Base-by-base conservation (phyloP, 2,329 filamentous ascomycete genomes). In the Exophiala calicioides region DNA sequence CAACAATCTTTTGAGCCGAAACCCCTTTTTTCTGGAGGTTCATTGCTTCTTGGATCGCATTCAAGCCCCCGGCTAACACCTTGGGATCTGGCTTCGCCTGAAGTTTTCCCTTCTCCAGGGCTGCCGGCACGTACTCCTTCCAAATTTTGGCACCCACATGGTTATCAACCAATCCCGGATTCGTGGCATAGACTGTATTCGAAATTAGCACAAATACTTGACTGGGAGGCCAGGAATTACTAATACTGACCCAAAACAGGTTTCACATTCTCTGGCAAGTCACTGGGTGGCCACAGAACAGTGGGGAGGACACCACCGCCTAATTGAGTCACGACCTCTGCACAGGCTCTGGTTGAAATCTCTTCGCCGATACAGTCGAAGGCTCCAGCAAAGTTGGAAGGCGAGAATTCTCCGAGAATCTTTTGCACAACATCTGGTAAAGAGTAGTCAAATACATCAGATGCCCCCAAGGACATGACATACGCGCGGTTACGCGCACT, bases 391-490 rank as follows among this genome's bases (percentile, higher is more conserved):
- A 44, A 34, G 1, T 34, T 20, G 0, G 26, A 35, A 13, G 34
- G 39, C 26, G 32, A 8, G 21, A 53, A 38, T 16, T 41, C 49
- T 19, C 36, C 40, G 5, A 46, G 30, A 19, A 58, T 31, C 9
- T 46, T 33, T 1, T 42, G 37, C 12, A 50, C 43, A 46, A 50
- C 15, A 10, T 33, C 44, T 16, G 47, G 33, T 2, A 33, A 42
- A 5, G 63, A 64, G 56, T 76, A 75, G 50, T 76, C 73, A 33
- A 74, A 71, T 1, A 68, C 68, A 1, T 64, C 50, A 13, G 41
- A 41, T 3, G 62, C 56, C 23, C 62, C 62, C 1, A 64, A 55
- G 10, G 47, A 51, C 15, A 55, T 44, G n/a, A 66, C 61, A 27
- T 59, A 60, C 16, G 50, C 56, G 19, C 39, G 27, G 45, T 68